Conservation (phyloP, 192 early-diverging fungal species). For the Helicostylum pulchrum region DNA sequence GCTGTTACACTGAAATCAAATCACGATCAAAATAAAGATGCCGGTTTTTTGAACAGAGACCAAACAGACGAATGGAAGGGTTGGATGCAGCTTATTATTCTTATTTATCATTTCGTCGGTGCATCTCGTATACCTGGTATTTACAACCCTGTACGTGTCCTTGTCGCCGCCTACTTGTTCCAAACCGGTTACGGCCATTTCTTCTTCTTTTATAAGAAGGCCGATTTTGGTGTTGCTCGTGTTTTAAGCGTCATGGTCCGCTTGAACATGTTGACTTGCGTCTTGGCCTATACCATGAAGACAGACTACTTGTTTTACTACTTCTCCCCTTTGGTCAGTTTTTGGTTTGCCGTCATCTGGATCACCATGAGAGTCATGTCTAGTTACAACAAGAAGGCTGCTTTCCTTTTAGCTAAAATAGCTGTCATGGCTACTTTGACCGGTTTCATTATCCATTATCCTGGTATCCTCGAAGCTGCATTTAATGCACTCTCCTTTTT, state of each 20-base stretch:
- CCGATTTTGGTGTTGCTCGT: slow-evolving; percentile 62
- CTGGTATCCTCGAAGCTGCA: slow-evolving; percentile 37
- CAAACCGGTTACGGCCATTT: slow-evolving; percentile 85
- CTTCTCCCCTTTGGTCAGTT: slow-evolving; percentile 71
- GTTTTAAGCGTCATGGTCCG: slow-evolving; percentile 61
- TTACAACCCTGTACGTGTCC: slow-evolving; percentile 69
- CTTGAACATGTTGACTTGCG: slow-evolving; percentile 64
- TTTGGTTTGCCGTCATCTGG: slow-evolving; percentile 69
- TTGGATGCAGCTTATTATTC: slow-evolving; percentile 78
- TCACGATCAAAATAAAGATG: slow-evolving; percentile 36
- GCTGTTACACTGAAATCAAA: slow-evolving; percentile 42
- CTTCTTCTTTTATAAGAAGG: slow-evolving; percentile 67
- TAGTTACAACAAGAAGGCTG: slow-evolving; percentile 44
- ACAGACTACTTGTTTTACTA: slow-evolving; percentile 75
- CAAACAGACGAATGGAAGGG: slow-evolving; percentile 89
- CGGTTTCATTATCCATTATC: slow-evolving; percentile 35
- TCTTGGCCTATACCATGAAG: slow-evolving; percentile 64
- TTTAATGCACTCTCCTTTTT: slow-evolving; percentile 44
- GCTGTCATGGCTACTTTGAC: slow-evolving; percentile 36
- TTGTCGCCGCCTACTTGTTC: slow-evolving; percentile 78
- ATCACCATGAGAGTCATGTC: slow-evolving; percentile 58
- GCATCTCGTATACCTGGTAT: slow-evolving; percentile 60
- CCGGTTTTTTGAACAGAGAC: slow-evolving; percentile 66
- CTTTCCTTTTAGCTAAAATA: slow-evolving; percentile 54
- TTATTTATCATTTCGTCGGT: slow-evolving; percentile 70